Evolutionary conservation across 2,329 filamentous ascomycete species (phyloP).

Genomic region (Xylariaceae sp.): DNA sequence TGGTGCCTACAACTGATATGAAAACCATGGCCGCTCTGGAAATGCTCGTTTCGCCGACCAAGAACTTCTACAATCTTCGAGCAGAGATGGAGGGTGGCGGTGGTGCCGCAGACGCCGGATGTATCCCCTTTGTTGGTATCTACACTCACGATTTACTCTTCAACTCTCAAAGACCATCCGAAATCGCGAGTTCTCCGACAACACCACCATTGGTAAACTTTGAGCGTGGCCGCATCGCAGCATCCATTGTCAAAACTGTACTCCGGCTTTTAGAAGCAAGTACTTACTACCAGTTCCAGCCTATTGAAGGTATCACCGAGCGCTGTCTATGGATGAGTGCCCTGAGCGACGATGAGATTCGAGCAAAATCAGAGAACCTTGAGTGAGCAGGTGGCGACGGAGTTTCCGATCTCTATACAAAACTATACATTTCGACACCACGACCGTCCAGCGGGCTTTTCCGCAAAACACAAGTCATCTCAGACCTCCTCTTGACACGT

Average conservation of each 20-base stretch:
- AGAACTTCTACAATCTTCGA: constrained; percentile 73
- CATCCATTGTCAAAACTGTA: constrained; percentile 74
- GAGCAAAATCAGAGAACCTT: constrained; percentile 47
- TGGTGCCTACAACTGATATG: constrained; percentile 63
- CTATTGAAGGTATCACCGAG: constrained; percentile 73
- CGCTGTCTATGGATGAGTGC: constrained; percentile 83
- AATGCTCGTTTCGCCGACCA: constrained; percentile 67
- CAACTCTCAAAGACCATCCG: constrained; percentile 73
- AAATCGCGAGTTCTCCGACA: constrained; percentile 64
- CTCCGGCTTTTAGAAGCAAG: constrained; percentile 76
- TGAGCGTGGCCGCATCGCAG: constrained; percentile 72
- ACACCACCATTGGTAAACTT: constrained; percentile 75
- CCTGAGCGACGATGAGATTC: constrained; percentile 70
- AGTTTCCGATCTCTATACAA: not conserved
- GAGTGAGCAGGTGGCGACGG: constrained; percentile 33
- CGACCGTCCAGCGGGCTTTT: no score
- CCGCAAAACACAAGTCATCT: no score
- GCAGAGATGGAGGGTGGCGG: constrained; percentile 73
- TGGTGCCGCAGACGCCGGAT: constrained; percentile 57
- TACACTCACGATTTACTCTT: constrained; percentile 82
- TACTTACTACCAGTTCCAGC: constrained; percentile 67
- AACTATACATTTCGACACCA: no score
- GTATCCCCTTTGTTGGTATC: constrained; percentile 78
- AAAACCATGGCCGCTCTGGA: constrained; percentile 66
- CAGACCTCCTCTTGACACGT: no score